Conservation (phyloP, 768 basidiomycete genomes). For the Collybiopsis confluens region DNA sequence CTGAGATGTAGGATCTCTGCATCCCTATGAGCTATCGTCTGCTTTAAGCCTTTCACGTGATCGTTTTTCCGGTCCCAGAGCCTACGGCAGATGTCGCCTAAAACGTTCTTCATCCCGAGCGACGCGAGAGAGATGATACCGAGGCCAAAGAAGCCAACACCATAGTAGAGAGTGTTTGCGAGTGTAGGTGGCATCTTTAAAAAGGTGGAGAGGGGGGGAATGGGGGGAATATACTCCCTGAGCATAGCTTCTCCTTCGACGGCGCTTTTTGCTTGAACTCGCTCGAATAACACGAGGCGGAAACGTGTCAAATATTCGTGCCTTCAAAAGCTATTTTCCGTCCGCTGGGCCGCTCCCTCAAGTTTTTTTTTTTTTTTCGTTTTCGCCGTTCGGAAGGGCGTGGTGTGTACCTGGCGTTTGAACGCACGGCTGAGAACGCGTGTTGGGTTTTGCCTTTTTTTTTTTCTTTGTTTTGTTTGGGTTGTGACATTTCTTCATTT, state of each 20-base stretch:
- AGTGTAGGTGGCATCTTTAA: neutral
- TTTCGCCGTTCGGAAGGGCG: no score
- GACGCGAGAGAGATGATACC: constrained; percentile 9
- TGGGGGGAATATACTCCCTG: constrained; percentile 1
- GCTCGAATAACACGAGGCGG: constrained; percentile 9
- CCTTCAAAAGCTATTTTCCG: no score
- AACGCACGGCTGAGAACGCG: no score
- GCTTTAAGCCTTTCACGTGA: constrained; percentile 1
- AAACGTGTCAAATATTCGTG: constrained; percentile 12
- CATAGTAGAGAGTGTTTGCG: constrained; percentile 7
- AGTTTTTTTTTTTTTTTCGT: no score
- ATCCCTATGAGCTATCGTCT: constrained; percentile 2
- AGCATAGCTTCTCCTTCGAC: neutral
- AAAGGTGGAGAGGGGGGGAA: constrained; percentile 2
- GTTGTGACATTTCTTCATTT: no score
- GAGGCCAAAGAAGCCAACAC: constrained; percentile 7
- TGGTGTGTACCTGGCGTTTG: no score
- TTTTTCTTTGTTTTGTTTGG: no score
- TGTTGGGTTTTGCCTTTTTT: no score
- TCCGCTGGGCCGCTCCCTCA: no score
- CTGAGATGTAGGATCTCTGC: constrained; percentile 5
- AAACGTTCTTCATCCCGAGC: neutral
- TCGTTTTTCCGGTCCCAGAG: neutral
- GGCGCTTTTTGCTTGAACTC: constrained; percentile 6
- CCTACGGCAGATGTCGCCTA: neutral